A percentile compares a stretch with the other conserved stretches of the same genome.
These are phyloP conservation scores for Nakazawaea peltata DNA, from an alignment of 805 yeast species.

Conservation along the genomic window DNA sequence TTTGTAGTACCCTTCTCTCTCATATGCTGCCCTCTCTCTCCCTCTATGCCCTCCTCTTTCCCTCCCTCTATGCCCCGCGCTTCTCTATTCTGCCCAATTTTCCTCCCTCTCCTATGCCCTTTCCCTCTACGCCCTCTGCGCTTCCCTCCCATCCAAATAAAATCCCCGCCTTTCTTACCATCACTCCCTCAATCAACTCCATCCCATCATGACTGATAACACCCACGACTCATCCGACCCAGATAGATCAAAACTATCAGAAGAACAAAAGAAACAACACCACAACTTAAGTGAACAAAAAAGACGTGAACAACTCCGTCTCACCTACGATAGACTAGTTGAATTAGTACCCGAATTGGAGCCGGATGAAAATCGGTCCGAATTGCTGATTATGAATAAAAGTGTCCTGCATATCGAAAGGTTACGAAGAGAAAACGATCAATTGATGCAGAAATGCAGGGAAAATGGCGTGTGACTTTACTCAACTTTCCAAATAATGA, in stretches of 20 bases:
- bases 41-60: too few relatives aligned
- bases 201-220: neutral
- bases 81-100: too few relatives aligned
- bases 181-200: neutral
- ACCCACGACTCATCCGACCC: neutral
- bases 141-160: neutral
- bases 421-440: slow-evolving; percentile 40
- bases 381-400: slow-evolving; percentile 63
- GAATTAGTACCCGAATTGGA: slow-evolving; percentile 66
- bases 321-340: slow-evolving; percentile 73
- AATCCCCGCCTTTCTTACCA: neutral
- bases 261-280: slow-evolving; percentile 25
- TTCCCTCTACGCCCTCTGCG: too few relatives aligned
- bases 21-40: too few relatives aligned
- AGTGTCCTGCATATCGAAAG: slow-evolving; percentile 46
- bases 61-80: too few relatives aligned
- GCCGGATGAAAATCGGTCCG: slow-evolving; percentile 71
- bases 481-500: too few relatives aligned
- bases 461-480: slow-evolving; percentile 23
- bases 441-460: slow-evolving; percentile 33
- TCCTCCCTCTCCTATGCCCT: too few relatives aligned
- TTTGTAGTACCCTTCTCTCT: too few relatives aligned
- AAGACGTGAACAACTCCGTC: slow-evolving; percentile 76
- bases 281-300: slow-evolving; percentile 61
- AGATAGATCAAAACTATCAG: slow-evolving; percentile 13